Evolutionary conservation across 1,284 basidiomycete species (phyloP), one percentile per base, ranked within the genome.

Genomic region (Meira miltonrushii): DNA sequence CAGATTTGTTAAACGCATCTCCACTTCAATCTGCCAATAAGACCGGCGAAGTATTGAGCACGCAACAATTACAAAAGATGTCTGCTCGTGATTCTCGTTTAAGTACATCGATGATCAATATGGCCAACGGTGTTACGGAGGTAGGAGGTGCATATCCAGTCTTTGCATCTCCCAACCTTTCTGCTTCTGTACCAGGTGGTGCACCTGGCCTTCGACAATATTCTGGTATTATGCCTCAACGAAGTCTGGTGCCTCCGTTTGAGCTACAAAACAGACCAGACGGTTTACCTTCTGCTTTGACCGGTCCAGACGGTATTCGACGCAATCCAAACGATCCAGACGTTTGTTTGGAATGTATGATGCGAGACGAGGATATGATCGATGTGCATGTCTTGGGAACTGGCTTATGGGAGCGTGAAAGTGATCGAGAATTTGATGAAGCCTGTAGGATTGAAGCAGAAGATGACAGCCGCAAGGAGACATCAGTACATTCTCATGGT

Each of bases 361-460:
- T 98, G 94, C 87, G 94, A 46, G 94, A 98, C 80, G 87, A 94
- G 75, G 94, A 98, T 77, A 92, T 98, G 88, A 91, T 89, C 39
- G 94, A 96, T 79, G 90, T 98, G 28, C 84, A 88, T 75, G 94
- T 96, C 21, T 84, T 87, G 1, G 86, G 87, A 33, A 85, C 87
- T 4, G 90, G 91, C 0, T 83, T 89, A 13, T 98, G 94, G 94
- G 91, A 90, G 0, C 83, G 95, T 39, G 87, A 88, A 69, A 92
- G 89, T 75, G 94, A 98, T 77, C 85, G 83, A 7, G 82, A 84
- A 40, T 94, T 86, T 65, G 85, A 89, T 48, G 92, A 97, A 49
- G 82, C 94, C 33, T 81, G 87, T 66, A 82, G 83, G 64, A 82
- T 85, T 62, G 93, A 96, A 75, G 81, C 66, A 55, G 65, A 73